These are phyloP conservation scores for Candida incommunis DNA, from an alignment of 805 yeast genomes.

Conservation along the genomic window DNA sequence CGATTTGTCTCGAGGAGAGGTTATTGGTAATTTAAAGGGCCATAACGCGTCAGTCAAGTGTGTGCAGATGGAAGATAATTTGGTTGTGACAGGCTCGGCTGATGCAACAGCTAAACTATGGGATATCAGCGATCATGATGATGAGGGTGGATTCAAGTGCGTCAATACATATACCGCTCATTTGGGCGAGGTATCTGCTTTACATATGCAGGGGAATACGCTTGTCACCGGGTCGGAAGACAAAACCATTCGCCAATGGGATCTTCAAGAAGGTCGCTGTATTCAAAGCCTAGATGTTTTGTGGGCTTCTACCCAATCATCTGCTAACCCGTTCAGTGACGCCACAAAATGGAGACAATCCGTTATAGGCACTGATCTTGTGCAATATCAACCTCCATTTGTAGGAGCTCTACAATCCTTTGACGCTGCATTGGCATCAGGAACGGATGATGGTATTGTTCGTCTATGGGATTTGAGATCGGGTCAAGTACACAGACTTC, in stretches of 20 bases:
- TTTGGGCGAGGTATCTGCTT: conserved; percentile 49
- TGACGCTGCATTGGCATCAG: conserved; percentile 68
- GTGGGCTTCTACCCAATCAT: conserved; percentile 34
- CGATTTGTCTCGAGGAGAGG: conserved; percentile 52
- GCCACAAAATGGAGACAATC: conserved; percentile 4
- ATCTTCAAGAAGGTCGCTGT: conserved; percentile 48
- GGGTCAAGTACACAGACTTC: conserved; percentile 47
- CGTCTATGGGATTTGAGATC: conserved; percentile 64
- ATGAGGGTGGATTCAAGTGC: conserved; percentile 14
- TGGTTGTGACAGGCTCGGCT: conserved; percentile 41
- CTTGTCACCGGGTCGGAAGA: conserved; percentile 60
- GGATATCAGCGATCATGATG: conserved; percentile 28
- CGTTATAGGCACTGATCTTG: conserved; percentile 3
- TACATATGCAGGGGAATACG: conserved; percentile 38
- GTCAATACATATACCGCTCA: conserved; percentile 47
- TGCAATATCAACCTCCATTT: conserved; percentile 23
- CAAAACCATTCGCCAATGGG: conserved; percentile 66
- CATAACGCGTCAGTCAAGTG: conserved; percentile 47
- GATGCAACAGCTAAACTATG: conserved; percentile 53
- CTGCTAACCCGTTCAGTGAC: conserved; percentile 4
- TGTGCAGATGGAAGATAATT: conserved; percentile 39
- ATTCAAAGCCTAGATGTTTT: conserved; percentile 56
- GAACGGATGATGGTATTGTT: conserved; percentile 63
- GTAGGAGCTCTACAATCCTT: conserved; percentile 57
- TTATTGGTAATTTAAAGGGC: conserved; percentile 40